Conservation (phyloP, 2,329 filamentous ascomycete species). For the Tolypocladium cylindrosporum region DNA sequence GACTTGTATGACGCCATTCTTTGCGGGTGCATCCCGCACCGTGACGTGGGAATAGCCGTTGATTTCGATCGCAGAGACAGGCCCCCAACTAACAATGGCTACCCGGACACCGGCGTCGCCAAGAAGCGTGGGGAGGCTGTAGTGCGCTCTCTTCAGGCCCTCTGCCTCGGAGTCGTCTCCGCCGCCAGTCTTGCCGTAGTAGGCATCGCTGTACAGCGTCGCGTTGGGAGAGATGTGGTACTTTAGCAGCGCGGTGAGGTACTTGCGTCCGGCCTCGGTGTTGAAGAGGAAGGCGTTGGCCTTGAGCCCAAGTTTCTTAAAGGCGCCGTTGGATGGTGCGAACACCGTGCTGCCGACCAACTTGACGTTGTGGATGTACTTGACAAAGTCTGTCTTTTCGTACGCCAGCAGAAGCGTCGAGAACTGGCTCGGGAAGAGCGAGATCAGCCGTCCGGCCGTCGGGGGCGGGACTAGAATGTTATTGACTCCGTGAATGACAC, state of each 20-base stretch:
- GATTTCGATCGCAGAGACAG: slow-evolving; percentile 61
- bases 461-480: slow-evolving; percentile 69
- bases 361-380: slow-evolving; percentile 44
- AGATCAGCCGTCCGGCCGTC: slow-evolving; percentile 37
- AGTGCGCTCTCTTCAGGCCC: slow-evolving; percentile 32
- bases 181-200: slow-evolving; percentile 39
- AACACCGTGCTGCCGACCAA: slow-evolving; percentile 65
- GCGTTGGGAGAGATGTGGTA: slow-evolving; percentile 68
- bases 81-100: slow-evolving; percentile 59
- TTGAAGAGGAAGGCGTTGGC: slow-evolving; percentile 81
- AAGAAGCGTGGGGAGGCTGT: slow-evolving; percentile 66
- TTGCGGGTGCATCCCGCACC: slow-evolving; percentile 60
- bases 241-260: slow-evolving; percentile 65
- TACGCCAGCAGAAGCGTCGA: slow-evolving; percentile 69
- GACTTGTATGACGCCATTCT: slow-evolving; percentile 77
- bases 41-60: slow-evolving; percentile 62
- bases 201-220: slow-evolving; percentile 76
- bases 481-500: slow-evolving; percentile 70
- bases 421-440: slow-evolving; percentile 65
- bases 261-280: slow-evolving; percentile 60
- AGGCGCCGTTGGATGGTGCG: slow-evolving; percentile 74
- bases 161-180: slow-evolving; percentile 15
- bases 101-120: slow-evolving; percentile 56
- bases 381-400: slow-evolving; percentile 60
- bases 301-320: slow-evolving; percentile 58